Base-by-base conservation (phyloP, 2,329 filamentous ascomycete species). In the Penicillium sp. region DNA sequence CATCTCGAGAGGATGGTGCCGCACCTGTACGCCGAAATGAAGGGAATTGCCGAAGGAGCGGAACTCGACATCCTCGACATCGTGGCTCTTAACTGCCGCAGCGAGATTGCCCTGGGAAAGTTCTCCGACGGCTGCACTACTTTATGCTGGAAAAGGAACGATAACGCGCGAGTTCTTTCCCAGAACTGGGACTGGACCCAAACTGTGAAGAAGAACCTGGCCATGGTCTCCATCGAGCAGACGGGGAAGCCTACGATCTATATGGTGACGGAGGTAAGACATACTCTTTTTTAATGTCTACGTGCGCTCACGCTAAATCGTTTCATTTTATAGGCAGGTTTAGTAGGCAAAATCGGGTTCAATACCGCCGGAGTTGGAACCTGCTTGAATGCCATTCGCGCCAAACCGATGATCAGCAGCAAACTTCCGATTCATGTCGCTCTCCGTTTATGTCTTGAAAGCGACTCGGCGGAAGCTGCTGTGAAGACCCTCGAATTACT, bases 321-420 rank as follows among this genome's bases (percentile, higher is more conserved):
- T 8, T 28, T 28, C 27, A 9, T 28, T 28, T 28, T 28, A 1
- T 28, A 28, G 27, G 66, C 67, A 28, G 81, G 81, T 8, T 74
- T 83, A 18, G 77, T 87, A 30, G 84, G 83, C 13, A 88, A 88
- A 66, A 86, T 87, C 20, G 85, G 85, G 0, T 73, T 87, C 57
- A 88, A 88, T 61, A 72, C 70, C 14, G 62, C 66, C 0, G 82
- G 83, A 0, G 81, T 87, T 0, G 84, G 82, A 0, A 78, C 79
- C 0, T 80, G 79, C 39, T 71, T 87, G 8, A 87, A 87, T 54
- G 85, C 84, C 0, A 83, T 87, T 53, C 54, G 77, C 35, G 81
- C 81, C 3, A 74, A 76, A 2, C 82, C 82, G 1, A 76, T 85
- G 43, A 74, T 83, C 59, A 59, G 67, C 2, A 66, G 67, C 1